These are phyloP conservation scores for Triticum dicoccoides DNA, from an alignment of 176 grass and related monocot genomes.

Conservation along the genomic window DNA sequence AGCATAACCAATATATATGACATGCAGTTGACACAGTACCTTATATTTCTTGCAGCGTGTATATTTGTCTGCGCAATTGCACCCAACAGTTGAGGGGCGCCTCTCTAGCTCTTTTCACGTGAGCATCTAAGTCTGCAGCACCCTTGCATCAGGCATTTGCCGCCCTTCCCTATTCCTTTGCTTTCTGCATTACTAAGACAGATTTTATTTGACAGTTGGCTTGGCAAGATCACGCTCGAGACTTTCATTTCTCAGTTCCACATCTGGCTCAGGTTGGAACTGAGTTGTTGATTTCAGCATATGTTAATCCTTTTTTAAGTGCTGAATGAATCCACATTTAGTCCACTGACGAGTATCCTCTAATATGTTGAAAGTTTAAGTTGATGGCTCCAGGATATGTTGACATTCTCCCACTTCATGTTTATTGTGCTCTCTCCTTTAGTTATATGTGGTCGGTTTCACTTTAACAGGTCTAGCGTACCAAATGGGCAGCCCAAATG, in stretches of 20 bases:
- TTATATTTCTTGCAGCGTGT: constrained; percentile 57
- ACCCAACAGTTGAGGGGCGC: constrained; percentile 78
- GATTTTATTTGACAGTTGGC: constrained; percentile 62
- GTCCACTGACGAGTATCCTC: background rate
- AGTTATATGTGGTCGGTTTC: background rate
- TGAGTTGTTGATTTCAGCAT: background rate
- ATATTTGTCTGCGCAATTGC: constrained; percentile 86
- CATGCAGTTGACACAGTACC: constrained; percentile 7
- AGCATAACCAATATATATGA: background rate
- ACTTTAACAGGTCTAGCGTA: constrained; percentile 65
- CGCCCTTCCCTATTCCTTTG: background rate
- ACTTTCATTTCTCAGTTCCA: constrained; percentile 97
- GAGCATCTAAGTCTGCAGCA: constrained; percentile 32
- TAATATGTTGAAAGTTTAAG: background rate
- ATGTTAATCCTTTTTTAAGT: background rate
- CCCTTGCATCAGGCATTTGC: background rate
- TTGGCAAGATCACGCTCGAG: constrained; percentile 95
- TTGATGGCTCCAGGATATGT: constrained; percentile 5
- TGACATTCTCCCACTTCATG: background rate
- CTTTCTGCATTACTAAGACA: background rate
- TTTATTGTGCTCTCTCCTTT: background rate
- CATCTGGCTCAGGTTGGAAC: constrained; percentile 81
- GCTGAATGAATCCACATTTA: background rate
- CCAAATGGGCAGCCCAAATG: constrained; percentile 92
- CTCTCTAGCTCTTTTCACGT: constrained; percentile 84